Evolutionary conservation across 176 grass and related monocot species (phyloP).

Genomic region (Hyparrhenia diplandra): DNA sequence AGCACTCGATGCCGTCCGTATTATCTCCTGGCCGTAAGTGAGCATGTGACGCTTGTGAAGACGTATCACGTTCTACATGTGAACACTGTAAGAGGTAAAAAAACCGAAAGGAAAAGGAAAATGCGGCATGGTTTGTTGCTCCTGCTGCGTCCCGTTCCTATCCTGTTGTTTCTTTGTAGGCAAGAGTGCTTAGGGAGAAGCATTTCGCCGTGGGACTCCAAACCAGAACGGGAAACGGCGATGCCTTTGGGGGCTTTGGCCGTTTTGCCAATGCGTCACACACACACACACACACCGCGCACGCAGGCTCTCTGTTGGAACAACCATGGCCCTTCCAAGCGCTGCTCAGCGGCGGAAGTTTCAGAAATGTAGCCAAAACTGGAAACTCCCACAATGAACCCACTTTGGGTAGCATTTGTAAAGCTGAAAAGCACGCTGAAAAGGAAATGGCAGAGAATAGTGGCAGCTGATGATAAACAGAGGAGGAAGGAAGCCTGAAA

Average conservation of each 20-base stretch:
- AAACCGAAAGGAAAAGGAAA: neutral
- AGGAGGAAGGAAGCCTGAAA: neutral
- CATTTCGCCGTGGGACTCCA: neutral
- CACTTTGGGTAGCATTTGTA: neutral
- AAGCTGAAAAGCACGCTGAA: constrained; percentile 22
- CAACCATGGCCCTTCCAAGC: neutral
- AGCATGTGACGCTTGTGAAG: constrained; percentile 28
- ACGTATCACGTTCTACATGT: constrained; percentile 37
- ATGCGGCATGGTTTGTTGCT: neutral
- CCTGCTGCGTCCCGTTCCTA: too few relatives aligned
- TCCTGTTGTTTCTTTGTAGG: neutral
- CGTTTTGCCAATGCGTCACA: too few relatives aligned
- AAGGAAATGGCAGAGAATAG: neutral
- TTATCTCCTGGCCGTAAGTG: neutral
- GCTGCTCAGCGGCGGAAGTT: neutral
- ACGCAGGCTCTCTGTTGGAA: too few relatives aligned
- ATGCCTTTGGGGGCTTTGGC: too few relatives aligned
- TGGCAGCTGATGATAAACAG: constrained; percentile 20
- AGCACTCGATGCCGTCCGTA: neutral
- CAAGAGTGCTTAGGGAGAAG: neutral
- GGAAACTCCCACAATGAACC: neutral
- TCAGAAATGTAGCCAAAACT: neutral
- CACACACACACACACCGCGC: neutral
- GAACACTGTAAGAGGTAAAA: constrained; percentile 8
- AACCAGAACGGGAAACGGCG: neutral